Evolutionary conservation across 176 grass and related monocot genomes (phyloP).

Genomic region (Eleusine indica): DNA sequence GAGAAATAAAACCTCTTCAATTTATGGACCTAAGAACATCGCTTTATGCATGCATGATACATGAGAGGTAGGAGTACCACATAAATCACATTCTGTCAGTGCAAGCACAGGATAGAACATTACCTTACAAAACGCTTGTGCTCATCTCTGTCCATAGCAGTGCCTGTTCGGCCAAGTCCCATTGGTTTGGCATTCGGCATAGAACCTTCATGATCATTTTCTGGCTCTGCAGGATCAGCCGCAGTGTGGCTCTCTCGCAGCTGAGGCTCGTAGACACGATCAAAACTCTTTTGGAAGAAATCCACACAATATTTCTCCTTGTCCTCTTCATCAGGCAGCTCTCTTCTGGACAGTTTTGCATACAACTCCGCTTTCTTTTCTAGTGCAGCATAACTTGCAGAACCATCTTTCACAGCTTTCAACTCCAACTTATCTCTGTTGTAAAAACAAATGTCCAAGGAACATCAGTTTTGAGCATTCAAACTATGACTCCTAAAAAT

Average conservation of each 20-base stretch:
- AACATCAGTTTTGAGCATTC: slow-evolving; percentile 20
- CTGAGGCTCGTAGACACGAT: slow-evolving; percentile 50
- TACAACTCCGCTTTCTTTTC: slow-evolving; percentile 92
- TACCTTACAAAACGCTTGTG: slow-evolving; percentile 98
- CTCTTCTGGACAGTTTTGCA: slow-evolving; percentile 78
- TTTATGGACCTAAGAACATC: not conserved
- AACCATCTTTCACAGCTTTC: slow-evolving; percentile 85
- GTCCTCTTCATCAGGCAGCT: slow-evolving; percentile 89
- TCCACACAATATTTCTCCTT: slow-evolving; percentile 95
- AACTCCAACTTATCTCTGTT: slow-evolving; percentile 93
- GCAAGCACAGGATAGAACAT: slow-evolving; percentile 30
- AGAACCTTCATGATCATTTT: slow-evolving; percentile 59
- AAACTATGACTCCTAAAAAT: slow-evolving; percentile 13
- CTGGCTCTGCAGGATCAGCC: slow-evolving; percentile 38
- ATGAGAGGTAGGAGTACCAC: not conserved
- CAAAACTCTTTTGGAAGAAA: slow-evolving; percentile 83
- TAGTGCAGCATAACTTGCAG: slow-evolving; percentile 75
- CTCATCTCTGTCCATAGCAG: slow-evolving; percentile 68
- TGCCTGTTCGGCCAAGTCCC: slow-evolving; percentile 67
- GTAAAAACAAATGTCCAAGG: slow-evolving; percentile 17
- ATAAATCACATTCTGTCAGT: not conserved
- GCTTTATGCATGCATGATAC: slow-evolving; percentile 4
- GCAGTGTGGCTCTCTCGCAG: slow-evolving; percentile 43
- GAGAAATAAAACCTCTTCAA: not conserved
- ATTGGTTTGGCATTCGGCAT: slow-evolving; percentile 48